Base-by-base conservation (phyloP, 768 basidiomycete genomes). In the Psilocybe subaeruginosa region DNA sequence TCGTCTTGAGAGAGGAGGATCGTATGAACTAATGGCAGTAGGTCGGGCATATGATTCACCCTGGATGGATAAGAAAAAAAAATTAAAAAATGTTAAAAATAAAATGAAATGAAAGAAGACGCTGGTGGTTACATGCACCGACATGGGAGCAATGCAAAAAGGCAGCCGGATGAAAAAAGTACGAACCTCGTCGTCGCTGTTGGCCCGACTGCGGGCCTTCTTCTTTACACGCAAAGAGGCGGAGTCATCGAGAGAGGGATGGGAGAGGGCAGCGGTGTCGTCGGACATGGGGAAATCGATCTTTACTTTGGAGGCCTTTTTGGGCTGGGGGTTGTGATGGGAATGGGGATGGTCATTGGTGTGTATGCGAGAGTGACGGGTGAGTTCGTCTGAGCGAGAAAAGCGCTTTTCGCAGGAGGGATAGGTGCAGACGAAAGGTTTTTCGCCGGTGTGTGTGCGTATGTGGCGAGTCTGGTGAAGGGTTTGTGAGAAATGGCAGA, bases 341-440 rank as follows among this genome's bases (percentile, higher is more conserved):
- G 61, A 55, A 49, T 59, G 62, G 45, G 64, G 47, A 60, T 82
- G 80, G 68, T 88, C 83, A 65, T 83, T 85, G 71, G 86, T 87
- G 76, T 99, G 97, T 66, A 99, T 99, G 50, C 97, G 86, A 0
- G 92, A 91, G 71, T 99, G 97, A 59, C 97, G 85, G 30, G 97
- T 99, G 65, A 99, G 86, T 76, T 99, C 97, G 80, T 99, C 97
- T n/a, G 93, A 95, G 61, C 97, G 89, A 16, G 93, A 95, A 76
- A 99, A 99, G 4, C 95, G 91, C 75, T 99, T 99, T 76, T 97
- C 96, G 83, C 97, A 99, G n/a, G 88, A 86, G 3, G 93, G 88
- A 73, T 89, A 93, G 1, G 87, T 89, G 84, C 97, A 99, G 19
- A 86, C 84, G 69, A 98, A 98, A 2, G 97, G 97, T 68, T 97